Percentiles rank a stretch among this genome's conserved stretches.
These are phyloP conservation scores for Pyrenophora teres DNA, from an alignment of 2,329 filamentous ascomycete genomes.

Conservation along the genomic window DNA sequence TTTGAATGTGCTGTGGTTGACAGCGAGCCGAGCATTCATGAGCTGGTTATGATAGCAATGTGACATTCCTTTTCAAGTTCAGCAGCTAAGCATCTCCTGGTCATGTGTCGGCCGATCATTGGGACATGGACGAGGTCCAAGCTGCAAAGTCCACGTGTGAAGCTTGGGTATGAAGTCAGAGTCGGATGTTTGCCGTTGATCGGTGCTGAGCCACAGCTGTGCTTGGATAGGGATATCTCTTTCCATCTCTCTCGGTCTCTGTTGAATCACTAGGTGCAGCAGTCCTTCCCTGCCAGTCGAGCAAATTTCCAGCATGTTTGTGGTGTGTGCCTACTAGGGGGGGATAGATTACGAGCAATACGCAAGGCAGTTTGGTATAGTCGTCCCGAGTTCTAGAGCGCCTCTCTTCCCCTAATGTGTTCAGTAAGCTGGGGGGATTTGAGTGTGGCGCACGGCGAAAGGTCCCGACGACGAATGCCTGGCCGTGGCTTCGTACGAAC, in stretches of 20 bases:
- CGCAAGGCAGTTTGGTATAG: background rate
- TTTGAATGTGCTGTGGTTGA: slow-evolving; percentile 7
- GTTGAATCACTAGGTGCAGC: too few relatives aligned
- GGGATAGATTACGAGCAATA: too few relatives aligned
- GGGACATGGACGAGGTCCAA: slow-evolving; percentile 1
- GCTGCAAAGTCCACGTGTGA: slow-evolving; percentile 3
- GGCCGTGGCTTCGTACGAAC: slow-evolving; percentile 20
- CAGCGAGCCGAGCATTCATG: slow-evolving; percentile 3
- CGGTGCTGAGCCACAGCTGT: too few relatives aligned
- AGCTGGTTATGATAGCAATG: slow-evolving; percentile 12
- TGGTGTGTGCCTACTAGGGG: too few relatives aligned
- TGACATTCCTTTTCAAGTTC: slow-evolving; percentile 10
- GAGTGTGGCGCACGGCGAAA: slow-evolving; percentile 4
- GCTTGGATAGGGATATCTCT: too few relatives aligned
- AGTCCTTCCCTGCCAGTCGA: too few relatives aligned
- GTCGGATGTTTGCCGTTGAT: slow-evolving; percentile 2
- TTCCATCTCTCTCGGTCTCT: too few relatives aligned
- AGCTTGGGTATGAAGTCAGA: background rate
- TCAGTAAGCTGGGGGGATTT: too few relatives aligned
- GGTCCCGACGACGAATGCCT: slow-evolving; percentile 2
- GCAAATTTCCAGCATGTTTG: too few relatives aligned
- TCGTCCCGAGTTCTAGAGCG: background rate
- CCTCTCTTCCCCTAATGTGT: background rate
- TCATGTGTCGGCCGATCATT: slow-evolving; percentile 14
- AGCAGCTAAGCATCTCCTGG: slow-evolving; percentile 6